Percentiles rank a stretch among this genome's conserved stretches.
phyloP scores from a whole-genome alignment of 352 stramenopile species.

The Phytophthora brassicae region DNA sequence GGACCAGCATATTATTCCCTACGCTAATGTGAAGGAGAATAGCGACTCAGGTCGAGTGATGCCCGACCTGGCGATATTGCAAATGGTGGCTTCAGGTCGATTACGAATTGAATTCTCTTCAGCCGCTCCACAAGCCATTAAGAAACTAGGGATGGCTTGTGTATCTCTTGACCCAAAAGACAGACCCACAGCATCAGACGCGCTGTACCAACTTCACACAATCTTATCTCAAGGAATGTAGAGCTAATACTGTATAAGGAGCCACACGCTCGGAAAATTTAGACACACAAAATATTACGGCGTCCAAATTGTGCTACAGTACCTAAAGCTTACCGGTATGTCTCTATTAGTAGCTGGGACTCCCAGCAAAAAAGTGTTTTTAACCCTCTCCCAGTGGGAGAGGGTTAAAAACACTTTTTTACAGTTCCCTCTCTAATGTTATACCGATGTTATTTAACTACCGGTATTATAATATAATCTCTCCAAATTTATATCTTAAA shows the following conservation, averaged over 20 bases:
- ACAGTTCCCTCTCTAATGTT: no score
- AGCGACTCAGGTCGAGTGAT: conserved; percentile 21
- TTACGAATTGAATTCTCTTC: conserved; percentile 45
- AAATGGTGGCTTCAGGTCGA: conserved; percentile 45
- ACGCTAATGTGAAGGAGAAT: conserved; percentile 33
- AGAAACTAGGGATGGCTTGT: conserved; percentile 35
- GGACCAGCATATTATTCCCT: conserved; percentile 37
- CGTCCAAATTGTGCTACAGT: no score
- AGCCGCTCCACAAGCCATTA: conserved; percentile 20
- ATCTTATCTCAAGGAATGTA: conserved; percentile 29
- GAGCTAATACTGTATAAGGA: conserved; percentile 15
- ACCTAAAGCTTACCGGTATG: no score
- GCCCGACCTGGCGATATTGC: conserved; percentile 43
- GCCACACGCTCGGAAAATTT: conserved; percentile 17
- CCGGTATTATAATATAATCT: no score
- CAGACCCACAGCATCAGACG: conserved; percentile 40
- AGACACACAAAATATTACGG: no score
- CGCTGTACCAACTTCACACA: conserved; percentile 46
- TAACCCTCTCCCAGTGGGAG: no score
- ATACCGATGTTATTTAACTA: no score
- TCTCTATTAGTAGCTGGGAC: no score
- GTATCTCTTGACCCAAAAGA: conserved; percentile 39
- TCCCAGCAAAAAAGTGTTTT: no score
- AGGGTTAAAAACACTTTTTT: no score
- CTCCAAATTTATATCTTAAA: no score